These are phyloP conservation scores for Colletotrichum musae DNA, from an alignment of 2,329 filamentous ascomycete genomes.

Conservation along the genomic window DNA sequence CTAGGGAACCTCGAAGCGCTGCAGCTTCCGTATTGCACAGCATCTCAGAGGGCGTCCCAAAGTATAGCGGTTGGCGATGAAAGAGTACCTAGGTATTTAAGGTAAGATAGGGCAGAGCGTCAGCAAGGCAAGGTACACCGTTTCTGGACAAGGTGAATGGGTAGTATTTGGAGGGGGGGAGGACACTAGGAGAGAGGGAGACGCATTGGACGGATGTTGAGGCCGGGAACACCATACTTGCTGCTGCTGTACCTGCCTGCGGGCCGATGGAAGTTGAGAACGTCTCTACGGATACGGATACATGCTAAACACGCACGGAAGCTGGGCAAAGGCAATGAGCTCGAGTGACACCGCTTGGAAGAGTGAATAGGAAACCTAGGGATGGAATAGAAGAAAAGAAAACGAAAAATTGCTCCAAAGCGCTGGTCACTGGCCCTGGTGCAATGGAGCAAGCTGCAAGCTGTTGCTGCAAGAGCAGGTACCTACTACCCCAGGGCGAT, in stretches of 20 bases:
- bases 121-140: slow-evolving; percentile 8
- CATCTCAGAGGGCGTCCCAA: too few relatives aligned
- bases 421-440: too few relatives aligned
- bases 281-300: neutral
- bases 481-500: too few relatives aligned
- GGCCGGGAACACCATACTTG: slow-evolving; percentile 11
- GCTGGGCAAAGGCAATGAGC: neutral
- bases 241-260: neutral
- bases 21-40: too few relatives aligned
- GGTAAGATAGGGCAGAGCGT: neutral
- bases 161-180: too few relatives aligned
- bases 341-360: too few relatives aligned
- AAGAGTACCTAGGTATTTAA: neutral
- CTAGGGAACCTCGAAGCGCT: too few relatives aligned
- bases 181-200: neutral
- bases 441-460: too few relatives aligned
- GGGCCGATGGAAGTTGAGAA: neutral
- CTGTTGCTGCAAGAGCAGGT: too few relatives aligned
- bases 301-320: slow-evolving; percentile 23
- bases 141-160: slow-evolving; percentile 22
- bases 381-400: too few relatives aligned
- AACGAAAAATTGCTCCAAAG: too few relatives aligned
- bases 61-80: too few relatives aligned
- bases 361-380: slow-evolving; percentile 4
- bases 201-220: slow-evolving; percentile 12